A percentile compares a stretch with the other conserved stretches of the same genome.
phyloP scores from a whole-genome alignment of 257 asterid species.

The Verbena officinalis region DNA sequence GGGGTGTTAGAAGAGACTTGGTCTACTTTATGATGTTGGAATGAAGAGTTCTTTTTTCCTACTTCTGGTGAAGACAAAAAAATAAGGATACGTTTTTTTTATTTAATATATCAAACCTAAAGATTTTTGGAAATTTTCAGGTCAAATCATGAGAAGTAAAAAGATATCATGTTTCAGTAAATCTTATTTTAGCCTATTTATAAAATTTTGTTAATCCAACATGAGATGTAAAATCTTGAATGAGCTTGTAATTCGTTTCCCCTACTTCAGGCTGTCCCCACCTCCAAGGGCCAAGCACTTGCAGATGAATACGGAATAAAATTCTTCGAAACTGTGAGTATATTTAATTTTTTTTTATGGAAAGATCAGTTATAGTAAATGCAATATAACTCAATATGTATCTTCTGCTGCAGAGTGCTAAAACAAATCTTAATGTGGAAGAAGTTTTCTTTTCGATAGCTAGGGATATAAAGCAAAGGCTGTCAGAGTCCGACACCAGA shows the following conservation, averaged over 20 bases:
- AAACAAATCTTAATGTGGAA: conserved; percentile 82
- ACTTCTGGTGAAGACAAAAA: too few species aligned
- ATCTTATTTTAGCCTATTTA: too few species aligned
- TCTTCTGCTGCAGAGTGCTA: conserved; percentile 64
- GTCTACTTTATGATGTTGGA: too few species aligned
- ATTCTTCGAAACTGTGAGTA: conserved; percentile 86
- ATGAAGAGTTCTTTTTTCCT: too few species aligned
- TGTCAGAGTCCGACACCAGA: conserved; percentile 69
- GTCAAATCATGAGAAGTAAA: too few species aligned
- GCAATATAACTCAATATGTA: conserved; percentile 12
- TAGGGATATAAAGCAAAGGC: conserved; percentile 85
- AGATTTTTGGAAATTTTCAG: too few species aligned
- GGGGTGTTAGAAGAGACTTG: too few species aligned
- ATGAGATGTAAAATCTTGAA: background rate
- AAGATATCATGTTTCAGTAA: too few species aligned
- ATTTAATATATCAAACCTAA: too few species aligned
- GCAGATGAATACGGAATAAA: conserved; percentile 89
- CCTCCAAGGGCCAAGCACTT: conserved; percentile 85
- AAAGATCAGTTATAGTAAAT: background rate
- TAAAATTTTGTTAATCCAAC: background rate
- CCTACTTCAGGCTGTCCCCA: conserved; percentile 70
- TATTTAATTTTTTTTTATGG: background rate
- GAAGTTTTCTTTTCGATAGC: conserved; percentile 90
- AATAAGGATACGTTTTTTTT: too few species aligned
- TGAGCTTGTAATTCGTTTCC: conserved; percentile 19